phyloP scores from a whole-genome alignment of 108 stramenopile species.

The Cyclotella baltica region DNA sequence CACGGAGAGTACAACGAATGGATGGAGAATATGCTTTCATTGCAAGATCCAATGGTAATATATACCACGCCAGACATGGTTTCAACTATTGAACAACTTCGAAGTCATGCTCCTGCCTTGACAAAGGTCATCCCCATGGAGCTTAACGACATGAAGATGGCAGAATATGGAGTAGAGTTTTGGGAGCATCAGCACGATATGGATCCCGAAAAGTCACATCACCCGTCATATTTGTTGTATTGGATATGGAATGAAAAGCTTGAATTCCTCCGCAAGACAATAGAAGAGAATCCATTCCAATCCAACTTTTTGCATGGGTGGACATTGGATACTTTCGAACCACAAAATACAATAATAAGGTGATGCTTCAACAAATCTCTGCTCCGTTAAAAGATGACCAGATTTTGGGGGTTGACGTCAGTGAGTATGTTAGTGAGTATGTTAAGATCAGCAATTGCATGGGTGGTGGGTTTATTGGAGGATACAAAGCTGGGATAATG shows the following conservation, averaged over 20 bases:
- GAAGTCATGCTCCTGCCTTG: conserved; percentile 54
- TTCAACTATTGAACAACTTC: conserved; percentile 46
- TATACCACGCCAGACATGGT: conserved; percentile 62
- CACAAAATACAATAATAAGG: conserved; percentile 35
- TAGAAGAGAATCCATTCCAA: conserved; percentile 55
- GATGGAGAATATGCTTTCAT: conserved; percentile 73
- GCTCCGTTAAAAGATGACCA: conserved; percentile 11
- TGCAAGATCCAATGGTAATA: conserved; percentile 77
- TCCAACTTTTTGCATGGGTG: conserved; percentile 63
- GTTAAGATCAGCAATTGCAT: too few relatives aligned
- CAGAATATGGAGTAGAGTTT: conserved; percentile 41
- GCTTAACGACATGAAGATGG: conserved; percentile 55
- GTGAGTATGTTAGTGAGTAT: neutral
- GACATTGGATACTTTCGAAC: conserved; percentile 75
- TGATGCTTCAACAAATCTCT: conserved; percentile 43
- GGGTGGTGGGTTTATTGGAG: neutral
- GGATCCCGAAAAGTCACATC: conserved; percentile 65
- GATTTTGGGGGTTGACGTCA: conserved; percentile 17
- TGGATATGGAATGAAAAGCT: conserved; percentile 84
- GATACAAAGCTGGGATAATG: conserved; percentile 4
- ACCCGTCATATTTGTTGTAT: conserved; percentile 63
- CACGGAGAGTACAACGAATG: conserved; percentile 59
- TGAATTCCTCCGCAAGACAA: conserved; percentile 57
- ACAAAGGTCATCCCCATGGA: conserved; percentile 63
- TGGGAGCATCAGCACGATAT: conserved; percentile 70